Percentiles rank a stretch among this genome's conserved stretches.
Conservation (phyloP, 176 grass and related monocot genomes). For the Eleusine coracana region DNA sequence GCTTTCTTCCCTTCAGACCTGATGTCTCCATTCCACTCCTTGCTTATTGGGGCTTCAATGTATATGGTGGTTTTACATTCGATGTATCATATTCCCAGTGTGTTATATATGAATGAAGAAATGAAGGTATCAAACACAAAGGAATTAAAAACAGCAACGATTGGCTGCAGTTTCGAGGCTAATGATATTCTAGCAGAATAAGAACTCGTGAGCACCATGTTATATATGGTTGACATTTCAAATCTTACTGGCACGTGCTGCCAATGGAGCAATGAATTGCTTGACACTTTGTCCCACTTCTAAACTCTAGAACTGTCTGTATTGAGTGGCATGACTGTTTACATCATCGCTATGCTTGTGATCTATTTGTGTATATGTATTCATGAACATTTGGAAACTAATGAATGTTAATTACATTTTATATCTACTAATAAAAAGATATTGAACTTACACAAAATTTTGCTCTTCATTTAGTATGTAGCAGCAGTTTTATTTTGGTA, state of each 20-base stretch:
- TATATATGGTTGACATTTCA: background rate
- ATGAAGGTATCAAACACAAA: background rate
- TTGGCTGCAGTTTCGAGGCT: constrained; percentile 30
- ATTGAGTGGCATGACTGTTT: background rate
- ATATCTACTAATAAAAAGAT: background rate
- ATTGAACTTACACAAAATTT: no score
- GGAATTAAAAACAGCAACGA: constrained; percentile 4
- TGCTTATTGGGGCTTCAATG: constrained; percentile 2
- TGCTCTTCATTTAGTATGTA: no score
- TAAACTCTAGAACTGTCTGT: background rate
- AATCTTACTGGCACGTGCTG: constrained; percentile 5
- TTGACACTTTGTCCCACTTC: background rate
- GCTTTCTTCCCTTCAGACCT: constrained; percentile 61
- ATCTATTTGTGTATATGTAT: constrained; percentile 35
- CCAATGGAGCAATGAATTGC: no score
- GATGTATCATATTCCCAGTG: background rate
- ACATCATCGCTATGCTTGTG: constrained; percentile 1
- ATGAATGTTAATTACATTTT: constrained; percentile 5
- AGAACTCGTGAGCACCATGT: background rate
- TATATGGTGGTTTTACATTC: constrained; percentile 13
- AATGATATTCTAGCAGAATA: background rate
- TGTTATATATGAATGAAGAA: constrained; percentile 38
- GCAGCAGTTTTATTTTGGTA: background rate
- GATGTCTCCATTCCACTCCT: constrained; percentile 19
- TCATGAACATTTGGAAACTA: background rate